These are phyloP conservation scores for Colletotrichum sp. DNA, from an alignment of 2,329 filamentous ascomycete species.

Conservation along the genomic window DNA sequence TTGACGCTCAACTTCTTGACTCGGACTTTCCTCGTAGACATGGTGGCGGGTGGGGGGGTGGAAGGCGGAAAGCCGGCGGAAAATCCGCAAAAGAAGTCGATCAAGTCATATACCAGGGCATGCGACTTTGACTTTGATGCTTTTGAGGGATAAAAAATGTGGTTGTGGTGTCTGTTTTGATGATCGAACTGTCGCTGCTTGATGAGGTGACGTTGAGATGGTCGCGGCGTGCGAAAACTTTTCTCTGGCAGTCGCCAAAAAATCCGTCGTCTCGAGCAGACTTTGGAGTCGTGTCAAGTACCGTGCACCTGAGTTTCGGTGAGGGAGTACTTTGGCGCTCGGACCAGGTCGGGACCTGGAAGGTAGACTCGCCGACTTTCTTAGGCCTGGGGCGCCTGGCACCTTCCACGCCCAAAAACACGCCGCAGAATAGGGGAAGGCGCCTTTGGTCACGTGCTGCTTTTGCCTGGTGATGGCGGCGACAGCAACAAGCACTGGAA, in stretches of 20 bases:
- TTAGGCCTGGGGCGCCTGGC: neutral
- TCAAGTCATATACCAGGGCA: conserved; percentile 65
- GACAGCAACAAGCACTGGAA: neutral
- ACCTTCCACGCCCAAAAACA: neutral
- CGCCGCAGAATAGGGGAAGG: conserved; percentile 11
- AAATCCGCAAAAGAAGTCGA: conserved; percentile 68
- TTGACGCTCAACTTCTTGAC: conserved; percentile 94
- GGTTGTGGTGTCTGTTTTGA: conserved; percentile 59
- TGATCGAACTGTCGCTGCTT: conserved; percentile 49
- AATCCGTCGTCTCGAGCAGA: conserved; percentile 7
- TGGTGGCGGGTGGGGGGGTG: conserved; percentile 47
- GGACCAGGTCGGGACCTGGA: conserved; percentile 15
- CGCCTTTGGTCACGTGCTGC: conserved; percentile 15
- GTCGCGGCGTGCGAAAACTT: conserved; percentile 52
- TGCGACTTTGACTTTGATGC: conserved; percentile 55
- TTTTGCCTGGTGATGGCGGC: neutral
- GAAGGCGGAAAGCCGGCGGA: conserved; percentile 52
- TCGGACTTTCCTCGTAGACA: conserved; percentile 73
- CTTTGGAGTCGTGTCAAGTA: conserved; percentile 18
- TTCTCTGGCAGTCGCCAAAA: conserved; percentile 40
- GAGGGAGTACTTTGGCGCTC: conserved; percentile 17
- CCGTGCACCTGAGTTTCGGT: neutral
- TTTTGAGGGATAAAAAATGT: conserved; percentile 59
- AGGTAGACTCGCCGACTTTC: conserved; percentile 10
- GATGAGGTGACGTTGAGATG: conserved; percentile 62